Base-by-base conservation (phyloP, 768 basidiomycete species). In the Favolaschia claudopus region DNA sequence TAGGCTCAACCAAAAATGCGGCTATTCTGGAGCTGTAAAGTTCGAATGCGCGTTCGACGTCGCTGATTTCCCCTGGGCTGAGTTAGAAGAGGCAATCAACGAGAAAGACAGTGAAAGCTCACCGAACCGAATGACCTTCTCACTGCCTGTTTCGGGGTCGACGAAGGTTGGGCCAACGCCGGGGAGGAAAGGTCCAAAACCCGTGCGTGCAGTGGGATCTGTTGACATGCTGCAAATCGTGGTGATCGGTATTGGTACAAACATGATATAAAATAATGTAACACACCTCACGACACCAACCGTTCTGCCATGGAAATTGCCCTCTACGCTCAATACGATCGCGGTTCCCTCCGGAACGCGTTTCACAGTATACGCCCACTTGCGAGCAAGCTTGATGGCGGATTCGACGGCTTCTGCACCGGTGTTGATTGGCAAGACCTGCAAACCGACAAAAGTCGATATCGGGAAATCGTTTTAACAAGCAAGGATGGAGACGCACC, bases 341-440 rank as follows among this genome's bases (percentile, higher is more conserved):
- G 96, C 97, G 66, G 90, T 82, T 44, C 92, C 93, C 53, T 88
- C 87, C 45, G 85, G 79, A 29, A 93, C 89, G 37, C 85, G 88
- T 79, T 94, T 99, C 77, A 85, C 85, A 78, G 82, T 82, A 76
- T 99, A 98, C 2, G 91, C 96, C 97, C 97, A 99, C 79, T 98
- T 98, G 65, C 97, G 78, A 0, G 97, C 89, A 17, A 99, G 83
- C 82, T 99, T 99, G 72, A 99, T 75, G n/a, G 89, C 87, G 0
- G 96, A 97, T 79, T 99, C 97, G 52, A 99, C 97, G 8, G 97
- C 97, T 70, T 99, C 97, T 1, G 95, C 95, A 42, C 96, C 96
- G 1, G 96, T 99, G 82, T 99, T 99, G 95, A 99, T 97, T 22
- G 96, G 96, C 9, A 99, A 81, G 2, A 97, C 94, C 88, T 13